phyloP scores from a whole-genome alignment of 1,139 yeast genomes.

The Diutina pseudorugosa region DNA sequence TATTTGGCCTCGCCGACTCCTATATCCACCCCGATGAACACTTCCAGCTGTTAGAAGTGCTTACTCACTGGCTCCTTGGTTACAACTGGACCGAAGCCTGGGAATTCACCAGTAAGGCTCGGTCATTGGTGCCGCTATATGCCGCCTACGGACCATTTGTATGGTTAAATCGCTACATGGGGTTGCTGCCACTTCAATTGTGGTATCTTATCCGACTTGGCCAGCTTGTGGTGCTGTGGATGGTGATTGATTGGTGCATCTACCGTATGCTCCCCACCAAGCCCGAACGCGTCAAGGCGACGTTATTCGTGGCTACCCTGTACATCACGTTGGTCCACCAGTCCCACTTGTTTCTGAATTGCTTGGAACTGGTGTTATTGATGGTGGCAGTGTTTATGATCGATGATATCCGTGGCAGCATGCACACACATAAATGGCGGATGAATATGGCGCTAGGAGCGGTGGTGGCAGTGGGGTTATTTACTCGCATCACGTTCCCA shows the following conservation, averaged over 20 bases:
- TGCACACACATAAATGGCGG: constrained; percentile 8
- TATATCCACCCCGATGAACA: constrained; percentile 98
- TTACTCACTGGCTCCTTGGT: constrained; percentile 38
- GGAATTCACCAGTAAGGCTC: constrained; percentile 56
- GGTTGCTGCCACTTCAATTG: constrained; percentile 27
- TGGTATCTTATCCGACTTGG: constrained; percentile 50
- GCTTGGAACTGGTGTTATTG: constrained; percentile 65
- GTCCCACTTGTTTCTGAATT: constrained; percentile 80
- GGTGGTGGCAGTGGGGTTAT: constrained; percentile 52
- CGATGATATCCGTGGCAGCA: constrained; percentile 20
- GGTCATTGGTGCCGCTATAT: constrained; percentile 61
- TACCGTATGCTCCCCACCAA: constrained; percentile 41
- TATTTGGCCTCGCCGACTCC: constrained; percentile 58
- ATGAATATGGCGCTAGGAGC: constrained; percentile 30
- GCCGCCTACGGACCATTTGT: constrained; percentile 59
- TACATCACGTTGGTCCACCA: constrained; percentile 75
- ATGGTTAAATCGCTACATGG: constrained; percentile 15
- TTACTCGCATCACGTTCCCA: constrained; percentile 77
- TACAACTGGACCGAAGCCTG: constrained; percentile 57
- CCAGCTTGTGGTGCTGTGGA: constrained; percentile 46
- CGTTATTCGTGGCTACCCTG: constrained; percentile 61
- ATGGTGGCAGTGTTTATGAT: constrained; percentile 42
- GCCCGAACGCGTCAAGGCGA: constrained; percentile 51
- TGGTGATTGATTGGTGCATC: constrained; percentile 40
- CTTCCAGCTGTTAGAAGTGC: constrained; percentile 73